These are phyloP conservation scores for Epichloe festucae DNA, from an alignment of 2,329 filamentous ascomycete genomes.

Conservation along the genomic window DNA sequence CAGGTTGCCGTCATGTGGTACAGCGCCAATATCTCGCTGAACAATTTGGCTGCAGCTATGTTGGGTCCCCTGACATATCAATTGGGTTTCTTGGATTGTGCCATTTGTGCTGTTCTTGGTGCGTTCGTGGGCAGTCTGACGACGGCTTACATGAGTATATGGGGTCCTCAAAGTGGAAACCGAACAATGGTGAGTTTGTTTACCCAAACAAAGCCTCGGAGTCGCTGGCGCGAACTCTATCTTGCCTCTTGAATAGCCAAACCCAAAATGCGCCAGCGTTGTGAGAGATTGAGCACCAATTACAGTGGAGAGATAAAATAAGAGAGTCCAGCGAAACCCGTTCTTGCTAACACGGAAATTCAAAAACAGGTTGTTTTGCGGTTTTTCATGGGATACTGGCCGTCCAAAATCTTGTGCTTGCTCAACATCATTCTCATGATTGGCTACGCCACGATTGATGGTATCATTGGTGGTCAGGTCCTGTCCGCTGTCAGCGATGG, in stretches of 20 bases:
- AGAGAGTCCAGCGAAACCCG: too few relatives aligned
- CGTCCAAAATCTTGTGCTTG: conserved; percentile 18
- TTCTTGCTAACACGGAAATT: not conserved
- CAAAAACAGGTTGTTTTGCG: conserved; percentile 45
- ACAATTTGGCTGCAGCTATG: conserved; percentile 52
- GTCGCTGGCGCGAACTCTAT: not conserved
- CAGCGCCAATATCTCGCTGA: conserved; percentile 29
- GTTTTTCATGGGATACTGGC: conserved; percentile 61
- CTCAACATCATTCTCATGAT: conserved; percentile 47
- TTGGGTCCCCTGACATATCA: conserved; percentile 54
- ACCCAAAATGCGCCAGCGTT: not conserved
- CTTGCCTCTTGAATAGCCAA: not conserved
- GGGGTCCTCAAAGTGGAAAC: conserved; percentile 61
- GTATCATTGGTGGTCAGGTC: conserved; percentile 68
- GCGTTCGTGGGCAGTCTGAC: conserved; percentile 61
- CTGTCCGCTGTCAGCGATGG: conserved; percentile 56
- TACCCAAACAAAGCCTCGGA: not conserved
- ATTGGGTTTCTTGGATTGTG: conserved; percentile 60
- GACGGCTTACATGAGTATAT: conserved; percentile 65
- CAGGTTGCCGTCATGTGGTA: conserved; percentile 31
- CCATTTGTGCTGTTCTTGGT: conserved; percentile 61
- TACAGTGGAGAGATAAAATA: too few relatives aligned
- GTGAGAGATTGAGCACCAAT: not conserved
- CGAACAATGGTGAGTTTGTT: conserved; percentile 50
- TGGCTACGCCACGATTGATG: conserved; percentile 67